These are phyloP conservation scores for Garcia nutans DNA, from an alignment of 345 rosid genomes.

Conservation along the genomic window DNA sequence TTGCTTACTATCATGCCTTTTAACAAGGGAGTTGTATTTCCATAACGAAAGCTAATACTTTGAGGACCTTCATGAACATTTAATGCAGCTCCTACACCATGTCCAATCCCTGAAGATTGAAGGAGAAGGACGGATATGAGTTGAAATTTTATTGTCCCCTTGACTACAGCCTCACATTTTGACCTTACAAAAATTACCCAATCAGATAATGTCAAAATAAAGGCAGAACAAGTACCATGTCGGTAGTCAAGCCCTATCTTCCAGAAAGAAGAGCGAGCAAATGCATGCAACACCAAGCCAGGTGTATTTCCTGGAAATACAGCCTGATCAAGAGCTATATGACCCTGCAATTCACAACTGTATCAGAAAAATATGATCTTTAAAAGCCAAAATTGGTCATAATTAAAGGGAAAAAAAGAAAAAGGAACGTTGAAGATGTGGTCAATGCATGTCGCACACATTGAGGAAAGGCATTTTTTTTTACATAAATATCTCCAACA, in stretches of 20 bases:
- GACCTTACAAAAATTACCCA: not conserved
- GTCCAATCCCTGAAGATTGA: slow-evolving; percentile 77
- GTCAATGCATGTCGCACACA: not conserved
- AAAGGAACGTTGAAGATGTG: not conserved
- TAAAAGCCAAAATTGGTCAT: not conserved
- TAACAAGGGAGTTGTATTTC: slow-evolving; percentile 74
- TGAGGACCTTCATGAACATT: slow-evolving; percentile 99
- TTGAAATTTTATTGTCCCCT: not conserved
- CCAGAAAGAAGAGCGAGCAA: slow-evolving; percentile 94
- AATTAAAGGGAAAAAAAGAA: not conserved
- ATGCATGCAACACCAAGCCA: slow-evolving; percentile 89
- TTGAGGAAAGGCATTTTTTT: not conserved
- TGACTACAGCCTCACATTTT: not conserved
- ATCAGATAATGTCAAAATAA: slow-evolving; percentile 5
- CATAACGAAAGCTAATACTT: slow-evolving; percentile 84
- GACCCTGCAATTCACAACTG: slow-evolving; percentile 62
- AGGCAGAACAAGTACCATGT: slow-evolving; percentile 55
- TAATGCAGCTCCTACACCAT: slow-evolving; percentile 94
- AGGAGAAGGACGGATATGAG: slow-evolving; percentile 7
- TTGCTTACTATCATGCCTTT: slow-evolving; percentile 96
- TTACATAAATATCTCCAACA: not conserved
- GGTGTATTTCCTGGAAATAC: slow-evolving; percentile 91
- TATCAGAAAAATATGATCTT: slow-evolving; percentile 4
- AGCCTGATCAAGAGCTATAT: slow-evolving; percentile 92
- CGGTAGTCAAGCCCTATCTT: slow-evolving; percentile 96